phyloP scores from a whole-genome alignment of 495 filamentous ascomycete genomes.

The Xylaria curta region DNA sequence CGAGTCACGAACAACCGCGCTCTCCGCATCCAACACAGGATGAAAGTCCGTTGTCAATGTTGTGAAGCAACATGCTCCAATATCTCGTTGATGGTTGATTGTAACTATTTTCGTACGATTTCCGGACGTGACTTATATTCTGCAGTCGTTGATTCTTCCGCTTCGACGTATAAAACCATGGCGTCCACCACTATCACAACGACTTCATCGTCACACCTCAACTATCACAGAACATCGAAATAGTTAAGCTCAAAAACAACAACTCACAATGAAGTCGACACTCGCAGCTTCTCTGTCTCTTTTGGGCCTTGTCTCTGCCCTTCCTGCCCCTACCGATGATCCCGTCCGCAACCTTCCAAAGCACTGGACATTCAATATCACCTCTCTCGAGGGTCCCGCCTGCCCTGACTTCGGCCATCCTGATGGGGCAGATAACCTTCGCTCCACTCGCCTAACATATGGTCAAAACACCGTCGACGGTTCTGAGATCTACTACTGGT shows the following conservation, averaged over 20 bases:
- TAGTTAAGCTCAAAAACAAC: background rate
- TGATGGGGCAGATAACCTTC: background rate
- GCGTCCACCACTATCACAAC: background rate
- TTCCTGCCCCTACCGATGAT: background rate
- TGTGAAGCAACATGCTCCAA: background rate
- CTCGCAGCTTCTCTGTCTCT: background rate
- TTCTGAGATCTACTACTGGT: slow-evolving; percentile 25
- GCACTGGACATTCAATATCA: background rate
- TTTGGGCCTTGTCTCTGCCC: background rate
- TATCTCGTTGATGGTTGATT: background rate
- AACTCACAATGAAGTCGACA: slow-evolving; percentile 5
- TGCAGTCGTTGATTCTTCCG: background rate
- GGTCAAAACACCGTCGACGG: slow-evolving; percentile 15
- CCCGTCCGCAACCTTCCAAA: background rate
- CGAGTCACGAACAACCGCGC: background rate
- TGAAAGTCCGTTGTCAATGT: background rate
- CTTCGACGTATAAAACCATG: background rate
- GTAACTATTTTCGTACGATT: background rate
- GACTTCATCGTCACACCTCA: background rate
- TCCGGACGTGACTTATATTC: background rate
- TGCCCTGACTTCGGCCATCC: slow-evolving; percentile 1
- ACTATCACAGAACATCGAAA: background rate
- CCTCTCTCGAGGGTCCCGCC: slow-evolving; percentile 9
- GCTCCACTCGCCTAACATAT: background rate
- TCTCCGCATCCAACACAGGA: background rate